Evolutionary conservation across 306 rosid species (phyloP), one percentile per base, ranked within the genome.

Genomic region (Fragaria iinumae): DNA sequence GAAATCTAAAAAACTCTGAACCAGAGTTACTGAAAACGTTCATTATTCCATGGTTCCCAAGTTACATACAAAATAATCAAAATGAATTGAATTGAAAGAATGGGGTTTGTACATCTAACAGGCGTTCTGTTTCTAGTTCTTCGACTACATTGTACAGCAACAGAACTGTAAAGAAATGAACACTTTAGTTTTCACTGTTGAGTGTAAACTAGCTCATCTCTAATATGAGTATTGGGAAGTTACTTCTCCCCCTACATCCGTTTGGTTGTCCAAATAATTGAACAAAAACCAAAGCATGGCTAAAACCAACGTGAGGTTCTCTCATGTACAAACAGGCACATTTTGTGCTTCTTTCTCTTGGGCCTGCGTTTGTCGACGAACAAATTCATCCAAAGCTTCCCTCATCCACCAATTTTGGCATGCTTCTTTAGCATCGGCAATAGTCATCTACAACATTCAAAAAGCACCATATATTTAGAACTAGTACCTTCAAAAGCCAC

Each of bases 351-450:
- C 63, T 34, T 39, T 65, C 18, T 66, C 76, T 75, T 60, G 69
- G n/a, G 43, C 44, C 16, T 82, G 82, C 73, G 29, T 78, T 78
- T 76, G 90, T 76, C 88, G 79, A 21, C n/a, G 66, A 16, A 91
- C 82, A 78, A 94, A 88, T 64, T 9, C 39, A 27, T 91, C 89
- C 73, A 94, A 84, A 77, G 98, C 97, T 63, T 89, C 97, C 71
- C 80, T 91, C 98, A 94, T 94, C 98, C 98, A 94, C 55, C 41
- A n/a, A 62, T 86, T 82, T n/a, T 92, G 94, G 76, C 98, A 94
- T 39, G 80, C 86, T 86, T 91, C 93, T 84, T 86, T 89, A 62
- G 97, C 98, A 67, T 91, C 89, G 50, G 79, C 87, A 75, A 90
- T 90, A 74, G 83, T 81, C 89, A 91, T 75, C 98, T 93, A 70